Evolutionary conservation across 1,284 basidiomycete species (phyloP), one percentile per base, ranked within the genome.

Genomic region (Ustilago nuda): DNA sequence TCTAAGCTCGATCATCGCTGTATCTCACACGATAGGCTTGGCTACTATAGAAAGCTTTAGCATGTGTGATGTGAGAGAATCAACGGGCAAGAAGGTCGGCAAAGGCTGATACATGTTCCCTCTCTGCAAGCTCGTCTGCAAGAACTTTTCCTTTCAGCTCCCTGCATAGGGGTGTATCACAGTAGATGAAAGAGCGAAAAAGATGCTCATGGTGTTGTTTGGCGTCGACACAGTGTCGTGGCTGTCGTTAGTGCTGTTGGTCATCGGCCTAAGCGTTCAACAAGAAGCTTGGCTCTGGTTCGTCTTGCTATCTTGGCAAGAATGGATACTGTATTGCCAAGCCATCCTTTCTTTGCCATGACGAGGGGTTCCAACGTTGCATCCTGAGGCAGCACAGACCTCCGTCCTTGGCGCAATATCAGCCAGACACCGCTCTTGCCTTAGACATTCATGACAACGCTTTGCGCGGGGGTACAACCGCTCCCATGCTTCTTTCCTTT

Each of bases 361-460:
- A 19, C 43, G 43, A 45, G 43, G 23, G 23, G 43, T 8, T 19
- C 43, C n/a, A 8, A 55, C 39, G n/a, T n/a, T 39, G 4, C 8
- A 6, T 15, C 48, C 19, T 51, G 19, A 33, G 45, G 23, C 11
- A 36, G 66, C 60, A 62, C 66, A 43, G 56, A 17, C 55, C 60
- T 27, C 56, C 62, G 60, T 56, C 60, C 66, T 68, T 61, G 66
- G 66, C 65, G 59, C 55, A 45, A 35, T 36, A 3, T 19, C 17
- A 32, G 8, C 37, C 15, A 50, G 48, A 27, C 9, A 33, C 48
- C 23, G 48, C 30, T 32, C 48, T 12, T 50, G 4, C 30, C 13
- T 39, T 41, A 13, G 30, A 43, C 50, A 45, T 39, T 43, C 23
- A 43, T 43, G 48, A 50, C 27, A 50, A 36, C 32, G 33, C 32